These are phyloP conservation scores for Pichia sp. DNA, from an alignment of 1,139 yeast species.

Conservation along the genomic window DNA sequence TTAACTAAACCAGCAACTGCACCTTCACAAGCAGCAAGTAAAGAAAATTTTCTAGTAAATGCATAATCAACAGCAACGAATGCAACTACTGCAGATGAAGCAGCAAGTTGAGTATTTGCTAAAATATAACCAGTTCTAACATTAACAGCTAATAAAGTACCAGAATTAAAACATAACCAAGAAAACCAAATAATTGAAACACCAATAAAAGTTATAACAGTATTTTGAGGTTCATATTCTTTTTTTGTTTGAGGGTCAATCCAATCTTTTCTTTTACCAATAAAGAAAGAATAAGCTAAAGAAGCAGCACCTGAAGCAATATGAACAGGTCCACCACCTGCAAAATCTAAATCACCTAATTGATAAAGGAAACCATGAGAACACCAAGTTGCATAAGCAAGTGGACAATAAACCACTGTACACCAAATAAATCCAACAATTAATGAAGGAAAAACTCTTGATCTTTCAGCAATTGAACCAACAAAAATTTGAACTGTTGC, in stretches of 20 bases:
- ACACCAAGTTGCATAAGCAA: conserved; percentile 43
- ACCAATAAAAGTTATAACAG: conserved; percentile 40
- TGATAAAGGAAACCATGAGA: conserved; percentile 39
- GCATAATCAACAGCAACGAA: conserved; percentile 34
- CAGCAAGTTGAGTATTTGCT: conserved; percentile 45
- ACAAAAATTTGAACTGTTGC: conserved; percentile 44
- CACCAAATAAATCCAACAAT: conserved; percentile 38
- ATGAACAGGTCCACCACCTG: conserved; percentile 49
- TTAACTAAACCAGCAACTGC: conserved; percentile 44
- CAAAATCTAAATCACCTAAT: conserved; percentile 41
- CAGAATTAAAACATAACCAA: conserved; percentile 49
- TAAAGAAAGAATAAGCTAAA: conserved; percentile 36
- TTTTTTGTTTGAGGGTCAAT: conserved; percentile 29
- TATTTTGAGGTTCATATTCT: conserved; percentile 34
- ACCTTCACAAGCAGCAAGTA: conserved; percentile 44
- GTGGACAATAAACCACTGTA: conserved; percentile 40
- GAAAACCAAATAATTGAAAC: conserved; percentile 45
- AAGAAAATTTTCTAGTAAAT: conserved; percentile 37
- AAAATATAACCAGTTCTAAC: conserved; percentile 43
- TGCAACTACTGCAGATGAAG: conserved; percentile 37
- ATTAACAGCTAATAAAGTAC: conserved; percentile 40
- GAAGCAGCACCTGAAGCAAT: conserved; percentile 41
- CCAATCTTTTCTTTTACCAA: conserved; percentile 38
- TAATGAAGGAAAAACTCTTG: conserved; percentile 37
- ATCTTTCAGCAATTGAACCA: conserved; percentile 42